Base-by-base conservation (phyloP, 495 filamentous ascomycete genomes). In the Entonaema liquescens region DNA sequence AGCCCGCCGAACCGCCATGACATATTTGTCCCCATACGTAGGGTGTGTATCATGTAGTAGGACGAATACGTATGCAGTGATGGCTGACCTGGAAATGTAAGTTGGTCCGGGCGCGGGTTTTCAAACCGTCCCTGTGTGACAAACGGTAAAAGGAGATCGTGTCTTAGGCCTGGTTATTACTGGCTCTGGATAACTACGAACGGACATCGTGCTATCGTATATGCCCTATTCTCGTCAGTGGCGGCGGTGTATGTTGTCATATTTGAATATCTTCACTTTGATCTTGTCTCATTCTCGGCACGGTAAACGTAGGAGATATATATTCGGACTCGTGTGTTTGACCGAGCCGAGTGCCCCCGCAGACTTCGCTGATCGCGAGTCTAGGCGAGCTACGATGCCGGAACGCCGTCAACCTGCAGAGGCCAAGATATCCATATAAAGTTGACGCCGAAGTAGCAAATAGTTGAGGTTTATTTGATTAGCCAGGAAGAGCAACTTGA, bases 311-410 rank as follows among this genome's bases (percentile, higher is more conserved):
- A 7, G 11, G 31, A 9, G 2, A 38, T n/a, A 49, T 33, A 19
- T 49, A 38, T 65, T 60, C 61, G 61, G 67, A 65, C 17, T 54
- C 28, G 44, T 38, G 49, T 21, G 65, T 68, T 62, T 50, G 13
- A 42, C 65, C 65, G 65, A 68, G 59, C 65, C 65, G 65, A 68
- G 40, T 13, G 5, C 47, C 49, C 17, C 40, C 28, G 29, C 23
- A 50, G 25, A 7, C 11, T 38, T 35, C 33, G 52, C 31, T 38
- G 33, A 62, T 50, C 52, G 38, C 23, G 58, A 62, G 26, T 58
- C 65, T 50, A 59, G 58, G 40, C 29, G 42, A 31, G 17, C 54
- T 40, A 19, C 21, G 9, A 35, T 29, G 7, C n/a, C 1, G 12
- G 52, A 26, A 31, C 26, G 11, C 6, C 8, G 23, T 38, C 28